phyloP scores from a whole-genome alignment of 768 basidiomycete genomes.

The Leccinum fibrillosum region DNA sequence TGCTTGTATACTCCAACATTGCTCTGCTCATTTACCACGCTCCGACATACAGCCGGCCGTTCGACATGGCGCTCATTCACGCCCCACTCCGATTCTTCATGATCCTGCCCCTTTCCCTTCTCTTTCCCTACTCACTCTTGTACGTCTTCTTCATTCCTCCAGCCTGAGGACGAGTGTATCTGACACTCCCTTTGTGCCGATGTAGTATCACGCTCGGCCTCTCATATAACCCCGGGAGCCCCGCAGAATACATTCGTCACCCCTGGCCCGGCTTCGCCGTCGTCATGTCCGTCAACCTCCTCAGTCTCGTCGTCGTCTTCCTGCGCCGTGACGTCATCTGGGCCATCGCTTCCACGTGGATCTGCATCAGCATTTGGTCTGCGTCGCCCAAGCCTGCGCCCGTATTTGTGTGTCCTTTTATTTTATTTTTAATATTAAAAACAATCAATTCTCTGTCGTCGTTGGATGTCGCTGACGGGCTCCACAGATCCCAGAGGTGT shows the following conservation, averaged over 20 bases:
- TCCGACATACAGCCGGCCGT: constrained; percentile 54
- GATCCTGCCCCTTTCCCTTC: constrained; percentile 49
- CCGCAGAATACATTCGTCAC: constrained; percentile 53
- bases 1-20: constrained; percentile 78
- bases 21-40: constrained; percentile 72
- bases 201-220: constrained; percentile 67
- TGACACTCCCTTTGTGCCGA: not conserved
- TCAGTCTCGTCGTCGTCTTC: constrained; percentile 53
- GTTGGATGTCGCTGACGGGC: not conserved
- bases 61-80: constrained; percentile 83
- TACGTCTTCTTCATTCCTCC: constrained; percentile 16
- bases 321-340: constrained; percentile 69
- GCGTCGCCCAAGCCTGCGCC: constrained; percentile 58
- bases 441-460: not conserved
- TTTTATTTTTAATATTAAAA: not conserved
- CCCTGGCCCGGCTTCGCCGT: constrained; percentile 74
- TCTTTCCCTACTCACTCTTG: constrained; percentile 58
- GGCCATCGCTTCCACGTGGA: constrained; percentile 73
- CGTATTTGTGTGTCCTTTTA: constrained; percentile 51
- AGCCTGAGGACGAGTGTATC: not conserved
- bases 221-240: constrained; percentile 47
- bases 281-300: constrained; percentile 59
- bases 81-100: constrained; percentile 73
- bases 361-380: constrained; percentile 63
- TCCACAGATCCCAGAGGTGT: constrained; percentile 52